Evolutionary conservation across 495 filamentous ascomycete genomes (phyloP).

Genomic region (Usnea hakonensis): DNA sequence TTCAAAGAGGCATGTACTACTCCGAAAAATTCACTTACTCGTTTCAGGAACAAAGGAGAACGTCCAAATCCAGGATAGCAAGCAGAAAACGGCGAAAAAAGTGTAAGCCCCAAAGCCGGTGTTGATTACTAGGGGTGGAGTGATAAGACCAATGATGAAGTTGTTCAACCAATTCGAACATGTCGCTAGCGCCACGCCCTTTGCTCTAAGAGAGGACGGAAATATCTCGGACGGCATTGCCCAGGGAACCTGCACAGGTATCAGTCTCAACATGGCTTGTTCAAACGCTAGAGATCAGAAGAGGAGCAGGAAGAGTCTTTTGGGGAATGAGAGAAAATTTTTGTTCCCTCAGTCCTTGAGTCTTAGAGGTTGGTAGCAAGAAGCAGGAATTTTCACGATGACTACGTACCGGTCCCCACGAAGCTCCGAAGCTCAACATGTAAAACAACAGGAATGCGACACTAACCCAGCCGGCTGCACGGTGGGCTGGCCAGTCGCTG

Average conservation of each 20-base stretch:
- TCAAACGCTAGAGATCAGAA: background rate
- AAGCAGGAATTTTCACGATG: background rate
- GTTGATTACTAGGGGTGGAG: constrained; percentile 38
- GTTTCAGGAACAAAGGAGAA: constrained; percentile 52
- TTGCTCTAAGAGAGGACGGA: constrained; percentile 44
- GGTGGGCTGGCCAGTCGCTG: constrained; percentile 38
- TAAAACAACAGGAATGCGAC: constrained; percentile 38
- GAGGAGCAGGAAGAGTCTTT: background rate
- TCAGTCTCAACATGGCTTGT: background rate
- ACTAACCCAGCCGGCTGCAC: constrained; percentile 39
- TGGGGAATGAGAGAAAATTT: background rate
- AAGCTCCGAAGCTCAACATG: constrained; percentile 41
- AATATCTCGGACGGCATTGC: constrained; percentile 44
- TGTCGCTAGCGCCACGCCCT: constrained; percentile 45
- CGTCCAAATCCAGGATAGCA: constrained; percentile 46
- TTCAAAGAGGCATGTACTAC: too few species aligned
- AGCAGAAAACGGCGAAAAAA: constrained; percentile 52
- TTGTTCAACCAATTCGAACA: constrained; percentile 51
- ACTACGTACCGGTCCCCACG: constrained; percentile 39
- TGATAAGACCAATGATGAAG: constrained; percentile 41
- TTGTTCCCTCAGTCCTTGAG: background rate
- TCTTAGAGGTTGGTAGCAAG: background rate
- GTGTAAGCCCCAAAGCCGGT: constrained; percentile 39
- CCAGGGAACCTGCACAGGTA: constrained; percentile 18
- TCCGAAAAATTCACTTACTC: too few species aligned